Evolutionary conservation across 83 land plant genomes (phyloP).

Genomic region (Picea mariana): DNA sequence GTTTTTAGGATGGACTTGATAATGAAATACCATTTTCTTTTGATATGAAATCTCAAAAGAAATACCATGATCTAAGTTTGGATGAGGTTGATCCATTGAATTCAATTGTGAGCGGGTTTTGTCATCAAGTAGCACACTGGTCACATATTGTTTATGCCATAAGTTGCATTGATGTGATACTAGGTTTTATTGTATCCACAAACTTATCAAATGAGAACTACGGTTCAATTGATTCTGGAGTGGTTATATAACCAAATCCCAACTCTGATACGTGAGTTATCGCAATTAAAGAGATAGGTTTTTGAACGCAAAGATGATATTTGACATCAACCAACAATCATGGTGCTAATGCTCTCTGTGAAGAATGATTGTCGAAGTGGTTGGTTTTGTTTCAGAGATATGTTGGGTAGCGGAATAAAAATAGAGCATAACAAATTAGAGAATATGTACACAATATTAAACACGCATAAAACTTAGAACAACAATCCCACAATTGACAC

Average conservation of each 20-base stretch:
- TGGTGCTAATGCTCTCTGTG: neutral
- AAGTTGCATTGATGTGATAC: slow-evolving; percentile 71
- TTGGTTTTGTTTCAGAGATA: neutral
- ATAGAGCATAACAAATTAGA: too few relatives aligned
- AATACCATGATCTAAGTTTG: slow-evolving; percentile 54
- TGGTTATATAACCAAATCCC: too few relatives aligned
- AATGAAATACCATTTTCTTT: too few relatives aligned
- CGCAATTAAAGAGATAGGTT: neutral
- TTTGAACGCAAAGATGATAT: neutral
- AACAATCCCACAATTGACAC: too few relatives aligned
- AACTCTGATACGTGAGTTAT: too few relatives aligned
- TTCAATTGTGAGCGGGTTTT: slow-evolving; percentile 54
- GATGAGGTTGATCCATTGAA: slow-evolving; percentile 65
- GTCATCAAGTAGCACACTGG: slow-evolving; percentile 54
- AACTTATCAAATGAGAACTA: slow-evolving; percentile 47
- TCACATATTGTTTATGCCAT: slow-evolving; percentile 57
- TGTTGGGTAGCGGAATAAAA: too few relatives aligned
- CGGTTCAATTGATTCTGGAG: neutral
- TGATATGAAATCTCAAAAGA: neutral
- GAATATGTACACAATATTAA: too few relatives aligned
- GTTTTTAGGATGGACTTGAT: too few relatives aligned
- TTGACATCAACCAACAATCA: neutral
- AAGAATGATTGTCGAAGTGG: neutral
- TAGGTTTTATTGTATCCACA: slow-evolving; percentile 66
- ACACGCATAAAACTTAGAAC: too few relatives aligned